These are phyloP conservation scores for Colletotrichum gloeosporioides DNA, from an alignment of 2,329 filamentous ascomycete genomes.

Conservation along the genomic window DNA sequence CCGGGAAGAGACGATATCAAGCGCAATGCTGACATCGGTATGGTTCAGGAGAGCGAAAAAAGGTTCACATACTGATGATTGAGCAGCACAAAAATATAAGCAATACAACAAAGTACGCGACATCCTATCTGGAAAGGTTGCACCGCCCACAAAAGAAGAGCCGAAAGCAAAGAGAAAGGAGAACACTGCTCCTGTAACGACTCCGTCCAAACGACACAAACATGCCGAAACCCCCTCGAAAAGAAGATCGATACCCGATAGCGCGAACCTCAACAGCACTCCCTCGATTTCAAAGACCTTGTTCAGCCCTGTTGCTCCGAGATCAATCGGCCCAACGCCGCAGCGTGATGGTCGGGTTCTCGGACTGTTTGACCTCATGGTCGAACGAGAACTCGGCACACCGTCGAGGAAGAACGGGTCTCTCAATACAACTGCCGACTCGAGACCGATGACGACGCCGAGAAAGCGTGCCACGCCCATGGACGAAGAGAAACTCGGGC, in stretches of 20 bases:
- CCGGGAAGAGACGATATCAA: constrained; percentile 79
- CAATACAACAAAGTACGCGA: constrained; percentile 73
- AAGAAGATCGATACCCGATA: constrained; percentile 34
- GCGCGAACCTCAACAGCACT: constrained; percentile 50
- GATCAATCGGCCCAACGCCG: constrained; percentile 77
- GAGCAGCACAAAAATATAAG: constrained; percentile 74
- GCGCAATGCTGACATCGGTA: constrained; percentile 73
- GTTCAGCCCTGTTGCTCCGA: constrained; percentile 64
- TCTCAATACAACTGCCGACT: constrained; percentile 30
- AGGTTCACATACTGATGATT: not conserved
- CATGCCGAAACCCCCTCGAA: constrained; percentile 54
- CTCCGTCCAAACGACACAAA: constrained; percentile 58
- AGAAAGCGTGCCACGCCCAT: constrained; percentile 44
- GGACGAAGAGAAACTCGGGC: constrained; percentile 41
- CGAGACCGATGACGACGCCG: constrained; percentile 46
- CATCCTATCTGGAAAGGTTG: constrained; percentile 59
- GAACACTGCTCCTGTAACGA: constrained; percentile 40
- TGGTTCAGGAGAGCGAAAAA: constrained; percentile 11
- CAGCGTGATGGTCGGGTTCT: constrained; percentile 80
- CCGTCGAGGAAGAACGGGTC: constrained; percentile 49
- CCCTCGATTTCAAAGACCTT: constrained; percentile 63
- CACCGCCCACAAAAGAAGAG: constrained; percentile 43
- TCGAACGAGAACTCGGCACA: constrained; percentile 53
- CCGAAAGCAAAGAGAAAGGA: constrained; percentile 42
- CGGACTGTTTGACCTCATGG: constrained; percentile 76